Conservation (phyloP, 2,329 filamentous ascomycete genomes). For the Xylaria sp. region DNA sequence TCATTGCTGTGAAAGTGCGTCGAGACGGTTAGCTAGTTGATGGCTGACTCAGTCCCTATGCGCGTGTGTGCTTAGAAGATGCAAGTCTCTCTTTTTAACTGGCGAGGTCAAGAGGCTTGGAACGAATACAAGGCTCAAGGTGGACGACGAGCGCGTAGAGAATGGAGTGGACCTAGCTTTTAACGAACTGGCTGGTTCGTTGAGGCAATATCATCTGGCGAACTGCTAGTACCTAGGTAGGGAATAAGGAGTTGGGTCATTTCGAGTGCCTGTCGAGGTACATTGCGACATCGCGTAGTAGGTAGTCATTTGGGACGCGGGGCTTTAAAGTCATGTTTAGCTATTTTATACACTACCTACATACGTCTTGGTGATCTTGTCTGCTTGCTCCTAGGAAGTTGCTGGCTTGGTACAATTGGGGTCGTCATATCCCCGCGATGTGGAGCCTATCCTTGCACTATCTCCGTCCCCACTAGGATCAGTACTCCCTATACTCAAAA, state of each 20-base stretch:
- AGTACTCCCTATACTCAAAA: background rate
- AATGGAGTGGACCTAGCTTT: conserved; percentile 1
- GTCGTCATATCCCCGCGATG: background rate
- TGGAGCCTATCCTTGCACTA: background rate
- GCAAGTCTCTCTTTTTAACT: conserved; percentile 1
- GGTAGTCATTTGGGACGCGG: too few relatives aligned
- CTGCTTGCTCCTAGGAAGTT: background rate
- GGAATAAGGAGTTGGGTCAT: background rate
- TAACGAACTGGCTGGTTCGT: background rate
- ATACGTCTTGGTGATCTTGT: too few relatives aligned
- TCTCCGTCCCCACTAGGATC: background rate
- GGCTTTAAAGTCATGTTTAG: too few relatives aligned
- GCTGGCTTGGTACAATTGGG: background rate
- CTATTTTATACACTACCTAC: too few relatives aligned
- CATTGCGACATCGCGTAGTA: background rate
- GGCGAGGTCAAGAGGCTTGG: background rate
- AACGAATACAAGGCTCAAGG: background rate
- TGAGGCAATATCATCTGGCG: background rate
- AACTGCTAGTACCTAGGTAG: too few relatives aligned
- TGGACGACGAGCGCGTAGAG: background rate
- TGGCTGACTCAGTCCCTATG: too few relatives aligned
- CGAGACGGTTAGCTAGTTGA: too few relatives aligned
- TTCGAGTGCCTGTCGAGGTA: background rate
- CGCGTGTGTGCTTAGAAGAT: conserved; percentile 4
- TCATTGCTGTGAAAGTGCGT: background rate